Evolutionary conservation across 306 rosid genomes (phyloP).

Genomic region (Cicer bijugum): DNA sequence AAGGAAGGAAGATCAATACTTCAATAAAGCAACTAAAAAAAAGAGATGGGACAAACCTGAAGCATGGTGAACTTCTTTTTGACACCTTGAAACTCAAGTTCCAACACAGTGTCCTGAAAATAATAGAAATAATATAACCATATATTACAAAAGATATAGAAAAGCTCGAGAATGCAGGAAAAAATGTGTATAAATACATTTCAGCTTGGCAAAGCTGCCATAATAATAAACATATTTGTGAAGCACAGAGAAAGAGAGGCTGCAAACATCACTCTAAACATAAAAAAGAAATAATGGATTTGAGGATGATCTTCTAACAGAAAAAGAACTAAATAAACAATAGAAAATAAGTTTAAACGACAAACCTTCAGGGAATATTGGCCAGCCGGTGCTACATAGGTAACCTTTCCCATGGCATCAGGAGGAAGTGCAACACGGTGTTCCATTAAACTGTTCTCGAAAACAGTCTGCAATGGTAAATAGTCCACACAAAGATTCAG

Average conservation of each 20-base stretch:
- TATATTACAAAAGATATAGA: slow-evolving; percentile 9
- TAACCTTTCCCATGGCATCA: slow-evolving; percentile 94
- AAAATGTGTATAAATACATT: not conserved
- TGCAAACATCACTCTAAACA: slow-evolving; percentile 20
- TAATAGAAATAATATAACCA: slow-evolving; percentile 38
- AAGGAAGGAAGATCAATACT: slow-evolving; percentile 29
- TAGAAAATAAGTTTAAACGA: slow-evolving; percentile 5
- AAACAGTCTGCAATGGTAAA: slow-evolving; percentile 69
- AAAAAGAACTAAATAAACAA: slow-evolving; percentile 26
- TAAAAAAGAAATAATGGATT: slow-evolving; percentile 14
- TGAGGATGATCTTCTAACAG: slow-evolving; percentile 19
- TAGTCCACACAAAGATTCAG: slow-evolving; percentile 37
- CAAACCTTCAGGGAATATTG: slow-evolving; percentile 92
- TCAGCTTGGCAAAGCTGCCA: slow-evolving; percentile 17
- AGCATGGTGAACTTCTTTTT: slow-evolving; percentile 93
- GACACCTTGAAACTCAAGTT: slow-evolving; percentile 99
- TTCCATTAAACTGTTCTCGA: slow-evolving; percentile 90
- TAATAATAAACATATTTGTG: slow-evolving; percentile 26
- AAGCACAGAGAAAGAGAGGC: slow-evolving; percentile 32
- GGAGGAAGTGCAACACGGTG: slow-evolving; percentile 95
- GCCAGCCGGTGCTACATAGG: slow-evolving; percentile 88
- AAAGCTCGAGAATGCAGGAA: slow-evolving; percentile 30
- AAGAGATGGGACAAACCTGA: slow-evolving; percentile 61
- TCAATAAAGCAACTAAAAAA: slow-evolving; percentile 40
- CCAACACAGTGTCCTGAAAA: slow-evolving; percentile 90